Base-by-base conservation (phyloP, 352 stramenopile species). In the Phytophthora brassicae region DNA sequence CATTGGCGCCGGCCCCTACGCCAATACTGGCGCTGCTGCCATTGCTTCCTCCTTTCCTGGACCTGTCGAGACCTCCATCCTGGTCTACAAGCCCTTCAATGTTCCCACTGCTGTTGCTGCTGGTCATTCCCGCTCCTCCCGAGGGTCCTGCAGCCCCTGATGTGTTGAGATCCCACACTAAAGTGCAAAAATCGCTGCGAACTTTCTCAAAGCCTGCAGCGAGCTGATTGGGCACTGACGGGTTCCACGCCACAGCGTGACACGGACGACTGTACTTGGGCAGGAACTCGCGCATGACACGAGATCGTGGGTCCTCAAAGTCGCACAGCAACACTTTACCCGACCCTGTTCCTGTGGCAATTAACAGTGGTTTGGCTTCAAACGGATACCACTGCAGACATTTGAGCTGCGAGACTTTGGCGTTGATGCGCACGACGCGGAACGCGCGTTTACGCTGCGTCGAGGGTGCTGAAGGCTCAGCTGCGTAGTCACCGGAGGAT, bases 151-250 rank as follows among this genome's bases (percentile, higher is more conserved):
- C 58, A 8, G 52, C 36, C 11, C 36, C 59, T n/a, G 68, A 74
- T 39, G 73, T 76, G 24, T 89, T 89, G 19, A 95, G 64, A 51
- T 95, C 86, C 86, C 86, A 95, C 29, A 95, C 86, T 2, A 95
- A 64, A 20, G 86, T 92, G 39, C 86, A 95, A 38, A 84, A 93
- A 56, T 94, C 86, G 46, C 81, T 91, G 38, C 86, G 83, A 22
- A 95, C 84, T 66, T 95, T 95, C 46, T 95, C 86, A 60, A 95
- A 94, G 28, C 86, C 86, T 5, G 82, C 84, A 0, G 80, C 86
- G 41, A 95, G 75, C 52, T 94, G 86, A 35, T 89, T 74, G n/a
- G 84, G 75, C 44, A 89, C 60, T 2, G 82, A 77, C 22, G 67
- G 68, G 60, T 95, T 95, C 86, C 86, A 95, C 13, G 84, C 84